Conservation (phyloP, 2,329 filamentous ascomycete genomes). For the Aspergillus fructus region DNA sequence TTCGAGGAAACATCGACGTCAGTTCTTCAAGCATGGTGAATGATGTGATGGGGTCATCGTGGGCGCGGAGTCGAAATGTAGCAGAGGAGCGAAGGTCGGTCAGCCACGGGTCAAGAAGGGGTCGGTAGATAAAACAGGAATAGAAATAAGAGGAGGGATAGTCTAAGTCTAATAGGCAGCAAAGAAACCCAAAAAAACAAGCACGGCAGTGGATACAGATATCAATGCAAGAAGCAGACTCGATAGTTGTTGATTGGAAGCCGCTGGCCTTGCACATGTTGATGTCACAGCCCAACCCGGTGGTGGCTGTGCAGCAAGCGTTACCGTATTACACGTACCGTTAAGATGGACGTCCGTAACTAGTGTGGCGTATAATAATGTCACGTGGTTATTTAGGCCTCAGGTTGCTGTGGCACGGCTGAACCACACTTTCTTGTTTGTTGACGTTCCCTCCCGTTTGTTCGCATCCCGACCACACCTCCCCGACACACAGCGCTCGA, state of each 20-base stretch:
- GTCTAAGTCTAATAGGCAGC: conserved; percentile 6
- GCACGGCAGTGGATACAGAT: not conserved
- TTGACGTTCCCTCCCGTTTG: conserved; percentile 9
- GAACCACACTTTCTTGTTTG: conserved; percentile 42
- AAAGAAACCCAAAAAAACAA: conserved; percentile 1
- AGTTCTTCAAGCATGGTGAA: conserved; percentile 27
- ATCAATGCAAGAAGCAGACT: not conserved
- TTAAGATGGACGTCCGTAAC: not conserved
- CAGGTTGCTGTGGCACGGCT: conserved; percentile 24
- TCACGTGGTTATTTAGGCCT: conserved; percentile 12
- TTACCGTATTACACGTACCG: no score
- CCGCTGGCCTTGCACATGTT: not conserved
- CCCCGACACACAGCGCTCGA: conserved; percentile 6
- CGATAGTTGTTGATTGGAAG: conserved; percentile 5
- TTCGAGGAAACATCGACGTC: conserved; percentile 21
- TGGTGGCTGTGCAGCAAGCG: conserved; percentile 1
- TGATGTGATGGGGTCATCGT: conserved; percentile 28
- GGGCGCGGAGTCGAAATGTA: not conserved
- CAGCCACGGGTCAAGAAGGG: not conserved
- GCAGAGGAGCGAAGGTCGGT: not conserved
- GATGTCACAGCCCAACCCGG: conserved; percentile 6
- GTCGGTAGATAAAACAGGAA: conserved; percentile 1
- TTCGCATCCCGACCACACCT: not conserved
- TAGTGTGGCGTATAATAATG: not conserved
- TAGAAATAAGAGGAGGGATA: not conserved